Evolutionary conservation across 768 basidiomycete genomes (phyloP).

Genomic region (Tricholomella constricta): DNA sequence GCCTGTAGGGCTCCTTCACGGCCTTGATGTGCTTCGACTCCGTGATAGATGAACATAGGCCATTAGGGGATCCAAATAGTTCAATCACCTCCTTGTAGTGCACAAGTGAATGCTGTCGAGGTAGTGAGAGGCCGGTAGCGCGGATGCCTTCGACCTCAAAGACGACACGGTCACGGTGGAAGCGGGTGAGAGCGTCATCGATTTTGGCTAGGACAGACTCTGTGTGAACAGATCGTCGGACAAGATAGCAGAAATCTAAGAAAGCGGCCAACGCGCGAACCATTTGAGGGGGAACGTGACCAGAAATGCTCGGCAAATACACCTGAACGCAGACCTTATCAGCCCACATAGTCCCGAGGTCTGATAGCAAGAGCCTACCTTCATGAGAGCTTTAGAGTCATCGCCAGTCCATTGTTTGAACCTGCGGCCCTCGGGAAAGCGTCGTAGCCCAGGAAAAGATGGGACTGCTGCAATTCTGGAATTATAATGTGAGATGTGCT

Average conservation of each 20-base stretch:
- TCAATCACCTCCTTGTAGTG: no score
- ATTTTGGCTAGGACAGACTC: neutral
- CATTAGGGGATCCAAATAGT: no score
- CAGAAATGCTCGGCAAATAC: slow-evolving; percentile 29
- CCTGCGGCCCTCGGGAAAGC: no score
- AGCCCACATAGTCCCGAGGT: no score
- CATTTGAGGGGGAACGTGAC: slow-evolving; percentile 19
- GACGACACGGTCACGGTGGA: slow-evolving; percentile 18
- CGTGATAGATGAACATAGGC: no score
- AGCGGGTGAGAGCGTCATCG: slow-evolving; percentile 5
- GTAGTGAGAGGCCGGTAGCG: slow-evolving; percentile 17
- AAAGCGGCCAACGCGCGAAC: slow-evolving; percentile 19
- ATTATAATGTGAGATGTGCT: no score
- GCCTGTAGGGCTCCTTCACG: no score
- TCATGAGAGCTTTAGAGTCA: slow-evolving; percentile 36
- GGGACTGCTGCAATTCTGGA: no score
- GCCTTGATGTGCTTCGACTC: no score
- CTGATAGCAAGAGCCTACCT: slow-evolving; percentile 18
- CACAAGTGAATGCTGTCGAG: no score
- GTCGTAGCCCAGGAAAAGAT: no score
- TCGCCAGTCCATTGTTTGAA: slow-evolving; percentile 36
- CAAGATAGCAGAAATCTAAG: slow-evolving; percentile 22
- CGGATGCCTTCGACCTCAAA: slow-evolving; percentile 15
- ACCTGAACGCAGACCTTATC: slow-evolving; percentile 15
- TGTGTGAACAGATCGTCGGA: neutral